Conservation (phyloP, 2,329 filamentous ascomycete genomes). For the Fusarium floridanum region DNA sequence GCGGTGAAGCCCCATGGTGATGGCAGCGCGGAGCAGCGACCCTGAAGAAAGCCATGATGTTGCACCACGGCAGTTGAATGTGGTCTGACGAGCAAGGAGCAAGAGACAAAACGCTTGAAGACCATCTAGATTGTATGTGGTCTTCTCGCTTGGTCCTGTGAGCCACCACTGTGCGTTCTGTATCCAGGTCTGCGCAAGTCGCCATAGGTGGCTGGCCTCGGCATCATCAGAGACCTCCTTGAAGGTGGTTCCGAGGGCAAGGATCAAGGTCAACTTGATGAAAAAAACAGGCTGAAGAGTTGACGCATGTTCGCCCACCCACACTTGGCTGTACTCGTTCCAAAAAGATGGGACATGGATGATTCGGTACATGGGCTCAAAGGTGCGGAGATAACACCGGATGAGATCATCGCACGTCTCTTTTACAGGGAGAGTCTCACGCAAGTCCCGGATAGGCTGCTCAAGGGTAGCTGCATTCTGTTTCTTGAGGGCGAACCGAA, state of each 20-base stretch:
- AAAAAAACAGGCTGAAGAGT: conserved; percentile 32
- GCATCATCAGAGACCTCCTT: conserved; percentile 25
- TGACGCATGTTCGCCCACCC: conserved; percentile 20
- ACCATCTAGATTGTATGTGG: conserved; percentile 43
- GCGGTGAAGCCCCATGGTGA: conserved; percentile 46
- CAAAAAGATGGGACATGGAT: conserved; percentile 42
- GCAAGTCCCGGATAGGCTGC: conserved; percentile 35
- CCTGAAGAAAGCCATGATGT: conserved; percentile 45
- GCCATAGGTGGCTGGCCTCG: conserved; percentile 26
- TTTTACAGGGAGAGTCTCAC: conserved; percentile 33
- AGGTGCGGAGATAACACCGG: conserved; percentile 42
- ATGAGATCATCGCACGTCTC: conserved; percentile 38
- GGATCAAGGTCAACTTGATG: conserved; percentile 38
- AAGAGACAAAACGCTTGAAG: conserved; percentile 44
- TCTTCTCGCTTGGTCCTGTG: conserved; percentile 42
- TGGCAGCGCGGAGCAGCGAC: conserved; percentile 42
- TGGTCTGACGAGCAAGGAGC: conserved; percentile 42
- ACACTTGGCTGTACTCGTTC: conserved; percentile 40
- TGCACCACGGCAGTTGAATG: conserved; percentile 44
- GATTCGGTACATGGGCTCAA: conserved; percentile 45
- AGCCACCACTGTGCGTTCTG: conserved; percentile 47
- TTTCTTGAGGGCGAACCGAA: conserved; percentile 37
- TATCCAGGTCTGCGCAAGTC: conserved; percentile 42
- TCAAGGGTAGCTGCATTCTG: conserved; percentile 31
- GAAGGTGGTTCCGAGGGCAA: conserved; percentile 44